Evolutionary conservation across 169 alveolate genomes (phyloP).

Genomic region (Haemoproteus tartakovskyi): DNA sequence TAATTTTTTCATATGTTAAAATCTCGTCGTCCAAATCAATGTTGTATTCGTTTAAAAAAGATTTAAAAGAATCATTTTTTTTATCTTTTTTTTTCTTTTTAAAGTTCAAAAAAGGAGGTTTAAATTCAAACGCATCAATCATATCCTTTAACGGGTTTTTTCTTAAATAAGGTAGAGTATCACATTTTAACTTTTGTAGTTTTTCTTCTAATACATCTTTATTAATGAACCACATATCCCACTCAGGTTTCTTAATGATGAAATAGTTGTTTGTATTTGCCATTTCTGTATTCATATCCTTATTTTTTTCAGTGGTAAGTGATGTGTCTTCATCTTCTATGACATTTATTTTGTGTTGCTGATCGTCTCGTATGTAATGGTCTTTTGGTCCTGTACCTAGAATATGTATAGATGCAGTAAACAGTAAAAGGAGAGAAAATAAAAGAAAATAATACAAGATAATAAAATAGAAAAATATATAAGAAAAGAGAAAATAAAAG

Average conservation of each 20-base stretch:
- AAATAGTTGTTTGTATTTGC: slow-evolving; percentile 12
- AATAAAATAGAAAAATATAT: too few species aligned
- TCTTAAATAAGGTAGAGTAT: slow-evolving; percentile 56
- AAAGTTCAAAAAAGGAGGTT: slow-evolving; percentile 25
- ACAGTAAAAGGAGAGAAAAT: background rate
- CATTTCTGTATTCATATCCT: background rate
- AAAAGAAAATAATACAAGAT: background rate
- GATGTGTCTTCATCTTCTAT: slow-evolving; percentile 7
- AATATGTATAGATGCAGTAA: background rate
- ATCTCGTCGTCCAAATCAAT: slow-evolving; percentile 62
- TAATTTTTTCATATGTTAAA: slow-evolving; percentile 36
- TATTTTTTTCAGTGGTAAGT: background rate
- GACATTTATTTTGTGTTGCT: slow-evolving; percentile 48
- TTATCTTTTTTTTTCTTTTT: slow-evolving; percentile 5
- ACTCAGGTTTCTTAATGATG: slow-evolving; percentile 45
- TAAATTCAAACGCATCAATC: slow-evolving; percentile 48
- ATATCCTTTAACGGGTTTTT: slow-evolving; percentile 21
- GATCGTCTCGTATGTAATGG: slow-evolving; percentile 55
- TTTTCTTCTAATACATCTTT: slow-evolving; percentile 31
- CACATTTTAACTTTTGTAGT: slow-evolving; percentile 2
- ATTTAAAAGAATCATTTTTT: slow-evolving; percentile 10
- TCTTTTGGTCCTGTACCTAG: slow-evolving; percentile 46
- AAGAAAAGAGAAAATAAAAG: background rate
- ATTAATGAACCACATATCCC: slow-evolving; percentile 67
- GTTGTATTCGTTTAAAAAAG: slow-evolving; percentile 61